Base-by-base conservation (phyloP, 2,329 filamentous ascomycete genomes). In the Botrytis aclada region DNA sequence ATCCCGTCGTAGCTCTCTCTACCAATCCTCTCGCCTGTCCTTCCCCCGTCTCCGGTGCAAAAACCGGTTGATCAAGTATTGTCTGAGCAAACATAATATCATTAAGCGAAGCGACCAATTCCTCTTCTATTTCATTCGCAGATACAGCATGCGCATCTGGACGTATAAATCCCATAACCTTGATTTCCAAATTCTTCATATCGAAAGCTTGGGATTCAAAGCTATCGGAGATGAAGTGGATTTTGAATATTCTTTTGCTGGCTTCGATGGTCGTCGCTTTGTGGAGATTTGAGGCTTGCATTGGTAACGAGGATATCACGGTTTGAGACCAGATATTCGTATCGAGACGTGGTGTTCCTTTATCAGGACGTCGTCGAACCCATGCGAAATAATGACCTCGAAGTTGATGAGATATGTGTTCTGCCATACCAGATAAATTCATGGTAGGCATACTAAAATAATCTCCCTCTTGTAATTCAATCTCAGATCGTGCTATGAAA, bases 351-450 rank as follows among this genome's bases (percentile, higher is more conserved):
- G 47, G 8, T 4, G 34, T 16, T 25, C 29, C 29, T 9, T 45
- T 43, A 10, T 3, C 22, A 22, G 80, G 2, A 83, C 69, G 5
- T 79, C 79, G 4, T 83, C 82, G 74, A 2, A 88, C 77, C 90
- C 90, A 93, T 4, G 88, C 90, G 56, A 90, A 88, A 77, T 90
- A 93, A 10, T 90, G 85, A 0, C 90, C 91, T 20, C 83, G 82
- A 67, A 92, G 83, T 4, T 86, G 85, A 74, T 87, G 81, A 34
- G 84, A 82, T 58, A 91, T 79, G 47, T 87, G 84, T 39, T 86
- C 85, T 0, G 87, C 83, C 0, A 91, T 82, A 16, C 83, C 84
- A 0, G 77, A 77, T 2, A 92, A 80, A 73, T 86, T 89, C 0
- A 88, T 86, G 0, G 86, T 88, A 0, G 88, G 87, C 2, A 86